Conservation (phyloP, 2,329 filamentous ascomycete species). For the Cladosporium sp. region DNA sequence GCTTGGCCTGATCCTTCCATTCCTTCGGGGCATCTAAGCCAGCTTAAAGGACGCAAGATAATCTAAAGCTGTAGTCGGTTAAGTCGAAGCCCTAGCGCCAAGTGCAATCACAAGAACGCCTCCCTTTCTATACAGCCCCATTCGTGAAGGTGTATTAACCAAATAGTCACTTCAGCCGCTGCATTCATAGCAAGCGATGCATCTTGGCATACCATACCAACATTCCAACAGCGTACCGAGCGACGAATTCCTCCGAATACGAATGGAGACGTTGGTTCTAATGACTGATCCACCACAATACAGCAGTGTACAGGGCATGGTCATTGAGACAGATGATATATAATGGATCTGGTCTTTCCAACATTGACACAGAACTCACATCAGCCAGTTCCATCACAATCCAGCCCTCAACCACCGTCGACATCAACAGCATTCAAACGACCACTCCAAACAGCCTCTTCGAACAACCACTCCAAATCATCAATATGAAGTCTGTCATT, state of each 20-base stretch:
- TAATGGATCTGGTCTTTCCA: constrained; percentile 12
- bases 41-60: constrained; percentile 9
- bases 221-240: constrained; percentile 7
- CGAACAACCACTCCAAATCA: constrained; percentile 70
- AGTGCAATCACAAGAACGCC: neutral
- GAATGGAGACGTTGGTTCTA: neutral
- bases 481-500: constrained; percentile 59
- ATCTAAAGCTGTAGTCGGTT: constrained; percentile 9
- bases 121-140: constrained; percentile 2
- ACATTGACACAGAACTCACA: constrained; percentile 10
- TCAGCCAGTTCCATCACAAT: constrained; percentile 15
- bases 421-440: constrained; percentile 73
- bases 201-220: constrained; percentile 18
- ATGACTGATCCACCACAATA: neutral
- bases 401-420: constrained; percentile 53
- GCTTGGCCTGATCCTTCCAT: neutral
- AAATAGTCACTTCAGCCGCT: constrained; percentile 7
- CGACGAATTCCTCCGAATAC: constrained; percentile 9
- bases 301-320: neutral
- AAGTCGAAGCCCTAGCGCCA: constrained; percentile 6
- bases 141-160: neutral
- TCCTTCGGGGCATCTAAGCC: constrained; percentile 4
- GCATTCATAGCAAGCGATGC: constrained; percentile 10
- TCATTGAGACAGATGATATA: neutral
- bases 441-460: constrained; percentile 61